phyloP scores from a whole-genome alignment of 2,329 filamentous ascomycete species.

The Alternaria triticina region DNA sequence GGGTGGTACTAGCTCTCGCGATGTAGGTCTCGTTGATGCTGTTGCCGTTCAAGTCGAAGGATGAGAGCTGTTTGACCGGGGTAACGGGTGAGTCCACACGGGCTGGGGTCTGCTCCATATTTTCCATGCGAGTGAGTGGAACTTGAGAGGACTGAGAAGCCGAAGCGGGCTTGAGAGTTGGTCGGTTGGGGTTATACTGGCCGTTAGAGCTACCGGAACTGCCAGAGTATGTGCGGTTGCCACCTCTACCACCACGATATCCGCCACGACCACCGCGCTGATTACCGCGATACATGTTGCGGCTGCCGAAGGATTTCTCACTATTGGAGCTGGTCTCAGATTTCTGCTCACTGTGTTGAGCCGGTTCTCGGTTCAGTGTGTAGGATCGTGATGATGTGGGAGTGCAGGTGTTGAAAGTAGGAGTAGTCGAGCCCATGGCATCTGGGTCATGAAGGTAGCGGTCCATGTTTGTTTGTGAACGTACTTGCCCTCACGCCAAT shows the following conservation, averaged over 20 bases:
- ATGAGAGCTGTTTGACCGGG: slow-evolving; percentile 8
- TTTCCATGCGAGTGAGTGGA: background rate
- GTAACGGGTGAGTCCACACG: slow-evolving; percentile 1
- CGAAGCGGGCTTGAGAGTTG: slow-evolving; percentile 1
- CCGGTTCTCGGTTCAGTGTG: background rate
- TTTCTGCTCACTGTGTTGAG: background rate
- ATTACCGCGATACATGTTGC: slow-evolving; percentile 17
- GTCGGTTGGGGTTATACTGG: slow-evolving; percentile 1
- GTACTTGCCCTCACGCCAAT: slow-evolving; percentile 1
- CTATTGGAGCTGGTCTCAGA: slow-evolving; percentile 9
- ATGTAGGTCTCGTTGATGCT: slow-evolving; percentile 25
- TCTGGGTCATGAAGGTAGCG: background rate
- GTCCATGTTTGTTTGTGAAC: slow-evolving; percentile 12
- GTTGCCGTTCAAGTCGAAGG: slow-evolving; percentile 16
- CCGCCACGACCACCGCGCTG: slow-evolving; percentile 11
- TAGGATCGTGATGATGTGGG: background rate
- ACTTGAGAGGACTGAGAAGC: background rate
- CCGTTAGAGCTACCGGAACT: slow-evolving; percentile 24
- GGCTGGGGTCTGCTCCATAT: slow-evolving; percentile 2
- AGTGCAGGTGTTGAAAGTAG: background rate
- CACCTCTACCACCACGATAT: slow-evolving; percentile 12
- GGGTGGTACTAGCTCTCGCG: background rate
- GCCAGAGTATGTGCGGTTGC: slow-evolving; percentile 13
- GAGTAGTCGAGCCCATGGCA: slow-evolving; percentile 6
- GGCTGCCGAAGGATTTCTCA: background rate